Percentiles rank a stretch among this genome's conserved stretches.
These are phyloP conservation scores for Jamesozyma piceae DNA, from an alignment of 805 yeast genomes.

Conservation along the genomic window DNA sequence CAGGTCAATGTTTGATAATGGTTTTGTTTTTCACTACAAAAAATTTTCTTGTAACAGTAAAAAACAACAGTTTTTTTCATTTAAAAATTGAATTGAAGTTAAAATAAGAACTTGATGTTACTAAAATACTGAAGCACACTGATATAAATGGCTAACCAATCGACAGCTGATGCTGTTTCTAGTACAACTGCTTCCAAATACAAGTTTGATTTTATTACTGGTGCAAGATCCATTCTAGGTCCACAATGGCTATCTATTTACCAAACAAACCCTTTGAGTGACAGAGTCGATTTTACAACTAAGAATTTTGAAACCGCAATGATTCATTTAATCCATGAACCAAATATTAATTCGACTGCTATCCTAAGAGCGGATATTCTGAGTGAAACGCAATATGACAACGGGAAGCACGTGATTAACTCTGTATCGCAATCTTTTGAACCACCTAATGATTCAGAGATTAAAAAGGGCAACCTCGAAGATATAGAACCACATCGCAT, in stretches of 20 bases:
- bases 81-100: no score
- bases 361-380: conserved; percentile 80
- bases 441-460: conserved; percentile 11
- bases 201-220: conserved; percentile 7
- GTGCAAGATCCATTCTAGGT: conserved; percentile 16
- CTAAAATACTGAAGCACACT: no score
- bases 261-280: conserved; percentile 2
- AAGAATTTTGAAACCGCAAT: conserved; percentile 66
- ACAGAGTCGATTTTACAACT: conserved; percentile 17
- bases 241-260: conserved; percentile 25
- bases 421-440: conserved; percentile 7
- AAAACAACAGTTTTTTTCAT: no score
- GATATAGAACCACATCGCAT: conserved; percentile 34
- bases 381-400: conserved; percentile 31
- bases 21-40: no score
- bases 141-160: no score
- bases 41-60: no score
- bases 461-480: conserved; percentile 28
- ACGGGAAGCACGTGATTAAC: not conserved
- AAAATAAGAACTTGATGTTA: no score
- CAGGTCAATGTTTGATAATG: no score
- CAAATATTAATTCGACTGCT: conserved; percentile 86
- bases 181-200: not conserved
- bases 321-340: conserved; percentile 69
- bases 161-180: no score